Conservation (phyloP, 2,329 filamentous ascomycete species). For the Xylariales sp. region DNA sequence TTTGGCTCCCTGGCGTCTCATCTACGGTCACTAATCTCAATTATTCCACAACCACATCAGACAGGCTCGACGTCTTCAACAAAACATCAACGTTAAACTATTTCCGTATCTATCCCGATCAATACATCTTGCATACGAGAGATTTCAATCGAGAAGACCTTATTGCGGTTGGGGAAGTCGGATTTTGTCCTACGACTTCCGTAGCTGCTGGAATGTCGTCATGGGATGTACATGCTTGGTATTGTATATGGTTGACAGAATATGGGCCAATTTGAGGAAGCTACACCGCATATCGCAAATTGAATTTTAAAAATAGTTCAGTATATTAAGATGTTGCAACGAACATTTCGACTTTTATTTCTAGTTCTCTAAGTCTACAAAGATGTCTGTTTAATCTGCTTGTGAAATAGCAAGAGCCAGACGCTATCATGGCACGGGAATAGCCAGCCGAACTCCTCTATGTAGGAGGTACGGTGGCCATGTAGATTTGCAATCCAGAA, state of each 20-base stretch:
- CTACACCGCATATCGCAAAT: too few species aligned
- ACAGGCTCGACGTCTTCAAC: background rate
- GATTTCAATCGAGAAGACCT: background rate
- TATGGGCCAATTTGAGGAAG: too few species aligned
- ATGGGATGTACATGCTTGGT: background rate
- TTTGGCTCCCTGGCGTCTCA: background rate
- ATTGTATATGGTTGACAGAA: too few species aligned
- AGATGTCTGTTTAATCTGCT: too few species aligned
- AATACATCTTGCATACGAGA: background rate
- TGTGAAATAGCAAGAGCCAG: too few species aligned
- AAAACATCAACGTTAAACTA: background rate
- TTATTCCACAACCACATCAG: background rate
- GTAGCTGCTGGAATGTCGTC: background rate
- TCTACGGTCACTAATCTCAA: background rate
- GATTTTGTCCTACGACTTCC: background rate
- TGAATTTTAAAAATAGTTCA: too few species aligned
- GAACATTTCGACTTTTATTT: too few species aligned
- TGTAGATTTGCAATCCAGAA: constrained; percentile 29
- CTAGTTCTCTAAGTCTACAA: too few species aligned
- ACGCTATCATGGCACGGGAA: too few species aligned
- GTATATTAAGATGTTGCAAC: too few species aligned
- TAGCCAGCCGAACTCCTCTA: too few species aligned
- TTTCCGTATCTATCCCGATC: background rate
- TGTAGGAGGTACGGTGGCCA: constrained; percentile 31
- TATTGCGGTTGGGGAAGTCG: background rate